Base-by-base conservation (phyloP, 176 grass and related monocot genomes). In the Carex littledalei region DNA sequence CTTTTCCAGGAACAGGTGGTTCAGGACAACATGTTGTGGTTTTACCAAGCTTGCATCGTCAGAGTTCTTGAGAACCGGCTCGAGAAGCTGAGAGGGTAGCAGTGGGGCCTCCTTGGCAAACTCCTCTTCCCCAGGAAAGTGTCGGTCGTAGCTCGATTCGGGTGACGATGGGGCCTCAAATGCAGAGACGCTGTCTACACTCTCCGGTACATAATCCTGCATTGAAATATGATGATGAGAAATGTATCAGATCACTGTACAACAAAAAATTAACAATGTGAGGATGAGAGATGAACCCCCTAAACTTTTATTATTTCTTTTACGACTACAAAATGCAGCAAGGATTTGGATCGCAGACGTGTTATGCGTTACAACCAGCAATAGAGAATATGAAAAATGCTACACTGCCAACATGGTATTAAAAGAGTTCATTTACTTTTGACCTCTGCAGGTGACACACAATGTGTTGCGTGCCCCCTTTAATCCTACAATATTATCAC, bases 1-100 rank as follows among this genome's bases (percentile, higher is more conserved):
- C 93, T 96, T 99, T 86, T 99, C 93, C 2, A 99, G 89, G 59
- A 92, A 96, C 29, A 99, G 79, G 52, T 99, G 97, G 87, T 99
- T 87, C 3, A 99, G 93, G 29, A 90, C 90, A 0, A 92, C 91
- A 45, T 99, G 97, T 56, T 88, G 86, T 0, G 97, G 93, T 57
- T 89, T 99, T n/a, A 24, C 10, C 58, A 11, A 53, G 31, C 34
- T 54, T 16, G 1, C 83, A 0, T 89, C 75, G 13, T 86, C 83
- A 1, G 80, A 34, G 79, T 50, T 84, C 17, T 92, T 65, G 2
- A 97, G 88, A 47, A 80, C 91, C 16, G 94, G 86, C 64, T 90
- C 72, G 15, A 86, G 78, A 43, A 94, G 86, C 83, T 97, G 94
- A 3, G 91, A 72, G 0, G 94, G 94, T 9, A 97, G 91, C 1